These are phyloP conservation scores for Kwoniella sp. DNA, from an alignment of 768 basidiomycete genomes.

Conservation along the genomic window DNA sequence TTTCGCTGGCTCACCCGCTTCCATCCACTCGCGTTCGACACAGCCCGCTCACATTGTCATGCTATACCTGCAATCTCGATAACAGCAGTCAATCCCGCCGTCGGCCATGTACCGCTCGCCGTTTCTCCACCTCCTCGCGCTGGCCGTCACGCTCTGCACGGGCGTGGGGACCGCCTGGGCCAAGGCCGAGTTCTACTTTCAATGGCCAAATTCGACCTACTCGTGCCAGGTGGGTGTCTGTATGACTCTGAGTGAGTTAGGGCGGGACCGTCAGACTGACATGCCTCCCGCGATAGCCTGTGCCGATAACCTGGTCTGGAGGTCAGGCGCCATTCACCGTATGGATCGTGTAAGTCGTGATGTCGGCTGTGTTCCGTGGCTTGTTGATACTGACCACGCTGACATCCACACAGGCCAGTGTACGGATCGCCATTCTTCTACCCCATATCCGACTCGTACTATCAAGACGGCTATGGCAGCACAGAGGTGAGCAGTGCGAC, in stretches of 20 bases:
- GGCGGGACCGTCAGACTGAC: neutral
- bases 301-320: constrained; percentile 29
- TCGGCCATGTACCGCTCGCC: too few relatives aligned
- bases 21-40: too few relatives aligned
- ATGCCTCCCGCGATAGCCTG: constrained; percentile 9
- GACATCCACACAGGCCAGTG: constrained; percentile 20
- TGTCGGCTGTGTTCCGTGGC: neutral
- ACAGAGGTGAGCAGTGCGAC: neutral
- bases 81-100: too few relatives aligned
- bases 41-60: too few relatives aligned
- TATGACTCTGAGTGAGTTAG: neutral
- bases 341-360: constrained; percentile 29
- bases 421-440: constrained; percentile 31
- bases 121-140: too few relatives aligned
- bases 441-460: constrained; percentile 22
- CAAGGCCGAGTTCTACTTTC: constrained; percentile 26
- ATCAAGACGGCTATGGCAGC: constrained; percentile 16
- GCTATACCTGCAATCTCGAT: too few relatives aligned
- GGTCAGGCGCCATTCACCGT: constrained; percentile 33
- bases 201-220: constrained; percentile 31
- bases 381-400: neutral
- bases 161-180: too few relatives aligned
- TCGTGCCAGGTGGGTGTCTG: constrained; percentile 30
- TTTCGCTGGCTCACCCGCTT: too few relatives aligned
- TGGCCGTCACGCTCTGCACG: too few relatives aligned